Conservation (phyloP, 306 rosid genomes). For the Crataegus laevigata region DNA sequence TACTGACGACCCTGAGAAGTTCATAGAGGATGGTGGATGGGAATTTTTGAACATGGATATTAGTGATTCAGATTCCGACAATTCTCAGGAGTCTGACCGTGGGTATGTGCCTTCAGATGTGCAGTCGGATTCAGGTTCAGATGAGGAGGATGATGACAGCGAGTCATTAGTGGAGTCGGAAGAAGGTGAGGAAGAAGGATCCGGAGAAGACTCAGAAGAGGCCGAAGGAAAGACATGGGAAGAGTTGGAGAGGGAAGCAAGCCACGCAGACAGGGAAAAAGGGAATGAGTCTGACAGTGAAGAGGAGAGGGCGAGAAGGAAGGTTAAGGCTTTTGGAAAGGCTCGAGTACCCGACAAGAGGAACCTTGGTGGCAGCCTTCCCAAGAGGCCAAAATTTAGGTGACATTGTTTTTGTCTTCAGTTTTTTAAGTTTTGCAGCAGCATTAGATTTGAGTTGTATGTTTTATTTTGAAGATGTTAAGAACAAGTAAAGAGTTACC, state of each 20-base stretch:
- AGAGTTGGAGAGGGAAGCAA: conserved; percentile 37
- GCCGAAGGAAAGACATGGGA: conserved; percentile 35
- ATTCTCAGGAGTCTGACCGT: conserved; percentile 33
- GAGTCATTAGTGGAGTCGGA: conserved; percentile 34
- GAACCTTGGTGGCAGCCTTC: conserved; percentile 16
- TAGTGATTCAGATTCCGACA: conserved; percentile 33
- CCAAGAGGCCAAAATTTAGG: conserved; percentile 28
- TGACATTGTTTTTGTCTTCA: background rate
- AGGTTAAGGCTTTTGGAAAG: conserved; percentile 26
- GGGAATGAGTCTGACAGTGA: conserved; percentile 30
- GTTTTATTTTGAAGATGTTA: background rate
- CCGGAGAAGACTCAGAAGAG: conserved; percentile 25
- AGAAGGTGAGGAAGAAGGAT: conserved; percentile 24
- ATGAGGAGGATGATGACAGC: conserved; percentile 22
- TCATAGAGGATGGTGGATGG: conserved; percentile 38
- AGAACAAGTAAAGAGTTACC: background rate
- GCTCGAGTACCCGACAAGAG: conserved; percentile 27
- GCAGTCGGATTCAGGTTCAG: conserved; percentile 31
- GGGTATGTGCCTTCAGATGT: conserved; percentile 36
- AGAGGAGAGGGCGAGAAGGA: conserved; percentile 27
- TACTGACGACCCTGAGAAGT: conserved; percentile 31
- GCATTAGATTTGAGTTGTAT: background rate
- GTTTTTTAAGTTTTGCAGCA: background rate
- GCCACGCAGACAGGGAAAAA: conserved; percentile 31
- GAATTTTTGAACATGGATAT: conserved; percentile 31